Evolutionary conservation across 768 basidiomycete species (phyloP), one percentile per base, ranked within the genome.

Genomic region (Melanogaster broomeanus): DNA sequence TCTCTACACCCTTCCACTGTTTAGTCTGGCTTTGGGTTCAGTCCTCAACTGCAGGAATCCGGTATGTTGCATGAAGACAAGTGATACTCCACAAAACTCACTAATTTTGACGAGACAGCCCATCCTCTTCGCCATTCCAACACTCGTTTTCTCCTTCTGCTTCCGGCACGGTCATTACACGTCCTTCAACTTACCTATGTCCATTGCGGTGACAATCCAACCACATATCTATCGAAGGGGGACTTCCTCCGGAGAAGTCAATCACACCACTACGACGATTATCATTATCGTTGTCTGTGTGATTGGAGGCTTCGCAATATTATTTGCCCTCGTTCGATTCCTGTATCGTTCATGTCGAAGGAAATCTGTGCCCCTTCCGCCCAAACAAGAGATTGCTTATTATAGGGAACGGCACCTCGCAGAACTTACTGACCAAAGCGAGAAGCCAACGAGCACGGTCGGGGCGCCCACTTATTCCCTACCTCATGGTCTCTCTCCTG

Each of bases 341-440:
- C 49, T 78, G 46, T 69, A 70, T 34, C 71, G 72, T 40, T 57
- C 45, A 15, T 71, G 60, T 24, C 61, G 66, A 22, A 66, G 64
- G 19, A 60, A 63, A 24, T 62, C 74, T 2, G 70, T 63, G 0
- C 86, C 87, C 4, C 72, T 87, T 0, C 87, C 86, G 0, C 86
- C 83, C 13, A 74, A 81, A 11, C 86, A 87, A 56, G 80, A 82
- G 15, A 78, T 87, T 21, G 83, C 85, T 5, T 81, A 81, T 57
- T 78, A 81, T 48, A 77, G 85, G 13, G 77, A 80, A 55, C 77
- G 76, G 27, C 74, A 77, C 46, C 60, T 76, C n/a, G 68, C 75
- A 9, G 72, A 75, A 34, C 67, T 77, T 38, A 67, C 76, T 5
- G 65, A 61, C 28, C 57, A 52, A 46, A 64, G 58, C 42, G 45